Base-by-base conservation (phyloP, 352 stramenopile genomes). In the Phytophthora ramorum region DNA sequence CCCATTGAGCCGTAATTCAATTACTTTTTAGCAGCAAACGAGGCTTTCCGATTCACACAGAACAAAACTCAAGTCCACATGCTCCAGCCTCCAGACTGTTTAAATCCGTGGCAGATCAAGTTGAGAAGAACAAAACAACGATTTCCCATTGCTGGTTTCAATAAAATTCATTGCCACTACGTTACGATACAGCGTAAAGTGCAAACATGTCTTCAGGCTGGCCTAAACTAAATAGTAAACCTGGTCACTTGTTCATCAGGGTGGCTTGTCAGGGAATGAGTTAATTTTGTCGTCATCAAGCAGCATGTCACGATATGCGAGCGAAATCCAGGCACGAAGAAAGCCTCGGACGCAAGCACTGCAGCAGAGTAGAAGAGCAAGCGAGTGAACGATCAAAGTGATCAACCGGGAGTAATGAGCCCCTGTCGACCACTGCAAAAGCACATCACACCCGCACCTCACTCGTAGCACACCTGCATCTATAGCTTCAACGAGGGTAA, bases 391-490 rank as follows among this genome's bases (percentile, higher is more conserved):
- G 54, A 44, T 32, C 45, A 20, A 26, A 66, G 35, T 41, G 22
- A 12, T 45, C 34, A 13, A 71, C 7, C 63, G 63, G 60, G 61
- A 78, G 70, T 71, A 46, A 78, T 78, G 70, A 78, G 56, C 72
- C 61, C 66, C 60, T n/a, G 20, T 47, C 28, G 7, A 56, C 24
- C 34, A 30, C 54, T 46, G 44, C n/a, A 16, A 55, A 43, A 56
- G 34, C 46, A 48, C 53, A 47, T 16, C 26, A 43, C 40, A 35
- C 51, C n/a, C 20, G 17, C 46, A 63, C 40, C 48, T 66, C n/a
- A 69, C 44, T 13, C 51, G 58, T 59, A 71, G 38, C 40, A 55
- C 47, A 14, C 30, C 52, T 69, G 43, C 13, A 66, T 55, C 55
- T 66, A 45, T 51, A 66, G 56, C 24, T 22, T 69, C 45, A 71